A percentile compares a stretch with the other conserved stretches of the same genome.
Evolutionary conservation across 805 yeast genomes (phyloP).

Genomic region (Wickerhamiella hasegawae): DNA sequence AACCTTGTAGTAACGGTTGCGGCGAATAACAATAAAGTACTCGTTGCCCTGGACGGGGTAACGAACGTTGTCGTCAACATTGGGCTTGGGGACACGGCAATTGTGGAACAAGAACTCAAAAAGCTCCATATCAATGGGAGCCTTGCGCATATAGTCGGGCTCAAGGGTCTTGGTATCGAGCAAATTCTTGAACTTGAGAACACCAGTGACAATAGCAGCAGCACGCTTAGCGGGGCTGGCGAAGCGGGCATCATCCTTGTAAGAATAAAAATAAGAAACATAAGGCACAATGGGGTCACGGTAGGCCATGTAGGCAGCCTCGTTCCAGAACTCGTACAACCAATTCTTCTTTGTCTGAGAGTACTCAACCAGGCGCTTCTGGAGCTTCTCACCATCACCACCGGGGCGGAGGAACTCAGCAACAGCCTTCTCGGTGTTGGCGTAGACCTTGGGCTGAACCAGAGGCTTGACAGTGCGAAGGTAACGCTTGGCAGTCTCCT

Average conservation of each 20-base stretch:
- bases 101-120: slow-evolving; percentile 84
- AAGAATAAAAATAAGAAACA: slow-evolving; percentile 79
- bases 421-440: slow-evolving; percentile 39
- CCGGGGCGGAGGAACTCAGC: slow-evolving; percentile 46
- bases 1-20: slow-evolving; percentile 71
- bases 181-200: slow-evolving; percentile 47
- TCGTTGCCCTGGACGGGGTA: slow-evolving; percentile 35
- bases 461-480: slow-evolving; percentile 60
- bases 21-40: slow-evolving; percentile 54
- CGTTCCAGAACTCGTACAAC: slow-evolving; percentile 88
- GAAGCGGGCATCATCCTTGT: slow-evolving; percentile 40
- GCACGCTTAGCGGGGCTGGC: slow-evolving; percentile 39
- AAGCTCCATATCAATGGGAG: slow-evolving; percentile 90
- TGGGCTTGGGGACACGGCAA: slow-evolving; percentile 51
- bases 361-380: slow-evolving; percentile 37
- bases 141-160: slow-evolving; percentile 60
- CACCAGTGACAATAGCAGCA: slow-evolving; percentile 51
- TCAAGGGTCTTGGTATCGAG: slow-evolving; percentile 60
- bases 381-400: slow-evolving; percentile 54
- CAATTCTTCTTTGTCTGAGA: slow-evolving; percentile 56
- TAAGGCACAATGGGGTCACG: slow-evolving; percentile 92
- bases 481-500: slow-evolving; percentile 53
- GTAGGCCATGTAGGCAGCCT: slow-evolving; percentile 77
- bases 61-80: slow-evolving; percentile 40
- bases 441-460: slow-evolving; percentile 33